Evolutionary conservation across 2,329 filamentous ascomycete genomes (phyloP), one percentile per base, ranked within the genome.

Genomic region (Dichotomopilus funicola): DNA sequence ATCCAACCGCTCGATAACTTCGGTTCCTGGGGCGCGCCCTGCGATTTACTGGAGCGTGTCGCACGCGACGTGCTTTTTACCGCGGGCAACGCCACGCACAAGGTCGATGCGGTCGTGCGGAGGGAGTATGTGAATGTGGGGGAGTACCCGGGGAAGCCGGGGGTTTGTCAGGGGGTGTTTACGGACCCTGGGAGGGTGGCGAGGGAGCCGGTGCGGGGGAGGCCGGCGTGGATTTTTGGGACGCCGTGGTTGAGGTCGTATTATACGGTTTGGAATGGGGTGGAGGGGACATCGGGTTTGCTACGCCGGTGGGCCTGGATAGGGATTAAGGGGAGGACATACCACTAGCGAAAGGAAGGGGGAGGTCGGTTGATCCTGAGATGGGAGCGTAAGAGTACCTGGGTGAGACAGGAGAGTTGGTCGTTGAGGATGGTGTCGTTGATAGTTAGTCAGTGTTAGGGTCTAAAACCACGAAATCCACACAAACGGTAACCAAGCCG

Each of bases 261-360:
- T 52, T 72, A 72, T 53, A 72, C 70, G 1, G 66, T 67, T 0
- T 72, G 68, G 69, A 65, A 72, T 56, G 66, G 64, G 0, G 51
- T 60, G 12, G 64, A 52, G 1, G 40, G 36, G 34, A 56, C 50
- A 5, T 62, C 11, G 56, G 57, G 3, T 62, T 60, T 51, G 57
- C 57, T 7, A 53, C 38, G 0, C 49, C 45, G 2, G 36, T 49
- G 12, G 47, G 8, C 12, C 13, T 37, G 6, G 52, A 51, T 13
- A 2, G 27, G 5, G 12, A 40, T 7, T 53, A 31, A 53, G 12
- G 13, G 3, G 19, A 27, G 19, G 19, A 27, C 19, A 27, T 2
- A 27, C 19, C 19, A 27, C 19, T 27, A 27, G 19, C 3, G 19
- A 11, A 6, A n/a, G 10, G 34, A 48, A 11, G 36, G 12, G n/a